Evolutionary conservation across 1,139 yeast genomes (phyloP), one percentile per base, ranked within the genome.

Genomic region (Suhomyces guaymorum): DNA sequence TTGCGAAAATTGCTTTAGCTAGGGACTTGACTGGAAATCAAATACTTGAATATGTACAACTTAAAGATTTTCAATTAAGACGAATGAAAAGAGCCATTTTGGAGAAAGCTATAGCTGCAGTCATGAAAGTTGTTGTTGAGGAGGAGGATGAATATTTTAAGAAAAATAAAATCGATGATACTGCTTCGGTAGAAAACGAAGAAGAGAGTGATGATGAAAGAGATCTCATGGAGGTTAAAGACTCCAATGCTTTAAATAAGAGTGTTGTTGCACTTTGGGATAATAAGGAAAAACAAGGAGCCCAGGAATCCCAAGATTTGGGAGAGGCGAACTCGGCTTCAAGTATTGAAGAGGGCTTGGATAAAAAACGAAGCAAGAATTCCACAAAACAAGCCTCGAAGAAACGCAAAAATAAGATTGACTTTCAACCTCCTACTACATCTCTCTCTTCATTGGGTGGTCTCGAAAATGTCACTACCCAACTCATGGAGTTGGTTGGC

Each of bases 401-500:
- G 38, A 66, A 75, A 43, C 67, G 66, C 33, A 75, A 73, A 48
- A 69, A 69, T 48, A 68, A 64, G 39, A 51, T 63, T 8, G 87
- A 82, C 46, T 74, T 88, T 55, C 63, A 82, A 0, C 88, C 94
- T 4, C 95, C 95, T n/a, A 57, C 65, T 2, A 59, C 78, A 0
- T 75, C 80, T 5, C 64, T 92, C 19, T 70, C 86, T 5, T 79
- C 88, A 26, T 65, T 92, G 14, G 99, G 99, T 24, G 98, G 99
- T 1, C 78, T 94, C 59, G 95, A 85, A 43, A 79, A 75, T 37
- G 81, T 90, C 14, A 79, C 92, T 18, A 76, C 87, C 3, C 95
- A 90, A 56, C 70, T 92, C 11, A 79, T 88, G 80, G 97, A 92
- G 57, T 69, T 89, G 28, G 82, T 94, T 2, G 96, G 95, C 2